Percentiles rank a stretch among this genome's conserved stretches.
phyloP scores from a whole-genome alignment of 164 flowering plant genomes.

The Sedum album region DNA sequence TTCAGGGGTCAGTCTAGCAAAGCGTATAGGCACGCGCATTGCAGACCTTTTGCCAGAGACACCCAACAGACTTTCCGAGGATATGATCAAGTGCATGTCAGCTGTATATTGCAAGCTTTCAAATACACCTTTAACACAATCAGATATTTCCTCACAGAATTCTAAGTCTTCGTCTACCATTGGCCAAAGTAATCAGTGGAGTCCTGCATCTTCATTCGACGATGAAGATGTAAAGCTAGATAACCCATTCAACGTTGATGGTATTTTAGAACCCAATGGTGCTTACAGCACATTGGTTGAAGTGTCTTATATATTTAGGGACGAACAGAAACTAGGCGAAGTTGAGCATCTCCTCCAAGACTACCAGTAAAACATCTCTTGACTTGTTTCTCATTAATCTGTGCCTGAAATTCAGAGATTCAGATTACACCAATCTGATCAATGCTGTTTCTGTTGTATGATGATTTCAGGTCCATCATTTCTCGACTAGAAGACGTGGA shows the following conservation, averaged over 20 bases:
- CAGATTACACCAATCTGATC: not conserved
- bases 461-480: slow-evolving; percentile 37
- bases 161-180: not conserved
- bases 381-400: not conserved
- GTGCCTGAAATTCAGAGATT: not conserved
- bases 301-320: slow-evolving; percentile 57
- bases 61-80: slow-evolving; percentile 73
- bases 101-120: slow-evolving; percentile 73
- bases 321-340: slow-evolving; percentile 39
- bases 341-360: not conserved
- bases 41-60: slow-evolving; percentile 69
- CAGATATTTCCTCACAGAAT: not conserved
- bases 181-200: slow-evolving; percentile 64
- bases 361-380: not conserved
- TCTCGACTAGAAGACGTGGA: slow-evolving; percentile 47
- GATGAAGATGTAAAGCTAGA: slow-evolving; percentile 37
- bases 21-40: slow-evolving; percentile 52
- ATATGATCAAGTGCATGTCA: slow-evolving; percentile 78
- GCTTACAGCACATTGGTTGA: slow-evolving; percentile 91
- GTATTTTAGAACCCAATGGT: slow-evolving; percentile 71
- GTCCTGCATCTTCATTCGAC: slow-evolving; percentile 67
- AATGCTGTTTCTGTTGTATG: not conserved
- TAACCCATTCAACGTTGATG: slow-evolving; percentile 74
- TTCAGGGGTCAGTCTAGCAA: slow-evolving; percentile 47
- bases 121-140: slow-evolving; percentile 9